Percentiles rank a stretch among this genome's conserved stretches.
phyloP scores from a whole-genome alignment of 345 rosid genomes.

The Rhodamnia argentea region DNA sequence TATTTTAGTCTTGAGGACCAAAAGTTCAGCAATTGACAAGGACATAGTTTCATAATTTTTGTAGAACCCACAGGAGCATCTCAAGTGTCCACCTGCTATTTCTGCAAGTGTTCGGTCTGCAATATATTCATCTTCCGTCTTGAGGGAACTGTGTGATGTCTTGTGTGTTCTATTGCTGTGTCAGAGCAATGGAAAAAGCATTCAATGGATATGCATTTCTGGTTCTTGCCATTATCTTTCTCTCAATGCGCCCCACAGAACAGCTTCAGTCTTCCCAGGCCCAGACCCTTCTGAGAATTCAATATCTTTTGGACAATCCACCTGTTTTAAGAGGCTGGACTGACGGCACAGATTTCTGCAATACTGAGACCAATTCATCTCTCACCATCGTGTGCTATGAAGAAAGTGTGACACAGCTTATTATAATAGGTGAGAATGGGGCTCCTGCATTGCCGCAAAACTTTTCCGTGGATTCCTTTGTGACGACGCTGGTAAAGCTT shows the following conservation, averaged over 20 bases:
- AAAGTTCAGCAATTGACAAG: not conserved
- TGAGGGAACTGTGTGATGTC: not conserved
- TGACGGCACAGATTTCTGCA: conserved; percentile 72
- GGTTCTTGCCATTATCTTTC: conserved; percentile 21
- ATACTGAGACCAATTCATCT: conserved; percentile 45
- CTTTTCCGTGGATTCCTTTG: conserved; percentile 72
- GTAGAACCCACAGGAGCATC: not conserved
- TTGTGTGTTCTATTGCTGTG: not conserved
- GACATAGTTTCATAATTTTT: not conserved
- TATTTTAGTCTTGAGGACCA: not conserved
- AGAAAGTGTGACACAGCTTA: conserved; percentile 72
- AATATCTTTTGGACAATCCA: conserved; percentile 53
- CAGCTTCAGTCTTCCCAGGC: conserved; percentile 72
- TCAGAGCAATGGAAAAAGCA: conserved; percentile 30
- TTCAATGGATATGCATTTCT: conserved; percentile 19
- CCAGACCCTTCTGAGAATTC: conserved; percentile 60
- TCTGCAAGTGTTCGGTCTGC: not conserved
- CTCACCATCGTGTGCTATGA: conserved; percentile 82
- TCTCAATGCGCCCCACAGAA: conserved; percentile 30
- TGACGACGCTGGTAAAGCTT: conserved; percentile 64
- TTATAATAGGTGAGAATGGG: conserved; percentile 47
- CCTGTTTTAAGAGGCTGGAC: conserved; percentile 60
- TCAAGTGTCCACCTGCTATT: not conserved
- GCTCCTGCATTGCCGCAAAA: conserved; percentile 41
- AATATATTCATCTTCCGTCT: not conserved